Conservation (phyloP, 2,329 filamentous ascomycete genomes). For the Colletotrichum orbiculare region DNA sequence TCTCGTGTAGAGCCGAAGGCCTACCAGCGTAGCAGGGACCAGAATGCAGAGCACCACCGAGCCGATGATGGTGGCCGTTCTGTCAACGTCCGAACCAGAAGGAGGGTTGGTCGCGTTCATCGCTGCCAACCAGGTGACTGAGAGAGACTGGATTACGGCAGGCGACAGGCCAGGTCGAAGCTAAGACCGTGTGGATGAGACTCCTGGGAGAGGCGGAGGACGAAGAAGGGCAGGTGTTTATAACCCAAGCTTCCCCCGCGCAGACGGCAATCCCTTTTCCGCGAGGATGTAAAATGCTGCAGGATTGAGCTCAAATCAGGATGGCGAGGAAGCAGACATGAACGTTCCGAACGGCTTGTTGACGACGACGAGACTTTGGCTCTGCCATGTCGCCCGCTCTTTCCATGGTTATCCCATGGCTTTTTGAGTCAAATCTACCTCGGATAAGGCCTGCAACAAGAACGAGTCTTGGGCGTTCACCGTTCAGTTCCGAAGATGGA, state of each 20-base stretch:
- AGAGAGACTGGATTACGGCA: not conserved
- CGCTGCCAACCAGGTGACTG: not conserved
- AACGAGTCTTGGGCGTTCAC: no score
- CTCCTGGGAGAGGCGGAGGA: not conserved
- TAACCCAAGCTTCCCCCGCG: not conserved
- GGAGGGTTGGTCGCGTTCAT: not conserved
- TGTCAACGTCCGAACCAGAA: slow-evolving; percentile 24
- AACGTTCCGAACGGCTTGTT: no score
- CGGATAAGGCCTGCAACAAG: no score
- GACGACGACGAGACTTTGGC: no score
- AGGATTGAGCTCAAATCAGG: slow-evolving; percentile 4
- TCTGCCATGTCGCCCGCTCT: no score
- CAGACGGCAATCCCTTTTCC: not conserved
- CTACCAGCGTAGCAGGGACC: slow-evolving; percentile 38
- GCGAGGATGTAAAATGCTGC: slow-evolving; percentile 11
- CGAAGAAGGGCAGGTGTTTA: not conserved
- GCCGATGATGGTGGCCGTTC: slow-evolving; percentile 33
- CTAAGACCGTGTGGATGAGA: not conserved
- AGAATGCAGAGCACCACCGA: slow-evolving; percentile 38
- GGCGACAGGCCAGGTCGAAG: not conserved
- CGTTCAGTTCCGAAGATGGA: no score
- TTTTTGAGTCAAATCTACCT: no score
- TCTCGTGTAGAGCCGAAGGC: slow-evolving; percentile 41
- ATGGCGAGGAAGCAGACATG: slow-evolving; percentile 5
- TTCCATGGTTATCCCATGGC: no score